Evolutionary conservation across 345 rosid genomes (phyloP), one percentile per base, ranked within the genome.

Genomic region (Anacardium occidentale): DNA sequence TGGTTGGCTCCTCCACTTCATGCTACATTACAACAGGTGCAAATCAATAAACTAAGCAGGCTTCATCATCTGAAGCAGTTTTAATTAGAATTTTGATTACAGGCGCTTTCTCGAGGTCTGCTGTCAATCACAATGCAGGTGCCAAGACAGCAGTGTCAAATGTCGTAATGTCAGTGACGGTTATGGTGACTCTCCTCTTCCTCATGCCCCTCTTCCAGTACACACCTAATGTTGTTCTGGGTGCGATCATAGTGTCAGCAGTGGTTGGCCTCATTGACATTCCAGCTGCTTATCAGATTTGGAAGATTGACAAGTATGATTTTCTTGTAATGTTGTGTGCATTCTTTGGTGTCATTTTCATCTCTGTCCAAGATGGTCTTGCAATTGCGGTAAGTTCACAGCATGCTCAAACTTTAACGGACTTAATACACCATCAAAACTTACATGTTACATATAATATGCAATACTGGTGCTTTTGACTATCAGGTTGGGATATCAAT

Each of bases 61-160:
- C 60, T 24, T 18, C 15, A 70, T 20, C 7, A 10, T 60, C 40
- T 53, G 24, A 55, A 0, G 22, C n/a, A 47, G 11, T 40, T 66
- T 29, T 57, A 21, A 64, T 20, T 54, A 18, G 2, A 24, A 53
- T 13, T 57, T 55, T 59, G 65, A 47, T 51, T 65, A 61, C 84
- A 88, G 98, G 98, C 40, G 90, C 98, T 4, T 95, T 95, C 80
- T 95, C 99, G 24, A 80, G 99, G 45, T 95, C 99, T 2, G 99
- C 99, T 0, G 99, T 95, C 17, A 95, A 95, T 79, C 86, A 84
- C 84, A 90, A 92, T 22, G 99, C 99, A 0, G 99, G 98, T 69
- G 90, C 91, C 1, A 95, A 95, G 81, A 92, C 98, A 18, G 98
- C 97, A 0, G 94, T 89, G 34, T 95, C 99, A 21, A 95, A 95